Evolutionary conservation across 1,284 basidiomycete species (phyloP), one percentile per base, ranked within the genome.

Genomic region (Dichomitus squalens): DNA sequence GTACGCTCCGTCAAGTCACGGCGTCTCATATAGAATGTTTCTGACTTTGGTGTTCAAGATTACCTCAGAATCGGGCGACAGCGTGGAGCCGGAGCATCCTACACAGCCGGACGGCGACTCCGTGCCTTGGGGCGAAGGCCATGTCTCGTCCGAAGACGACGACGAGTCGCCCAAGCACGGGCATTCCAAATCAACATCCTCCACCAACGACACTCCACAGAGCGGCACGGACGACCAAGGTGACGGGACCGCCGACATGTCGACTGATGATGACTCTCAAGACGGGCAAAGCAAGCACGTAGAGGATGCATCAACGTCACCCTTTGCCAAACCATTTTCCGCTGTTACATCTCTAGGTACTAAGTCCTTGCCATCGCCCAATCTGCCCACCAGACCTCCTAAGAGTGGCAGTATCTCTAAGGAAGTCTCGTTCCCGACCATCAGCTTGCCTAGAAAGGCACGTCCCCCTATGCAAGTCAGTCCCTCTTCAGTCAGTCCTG

Each of bases 71-170:
- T 60, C 57, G 47, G 70, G 71, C 14, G 64, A 66, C 14, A 66
- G 62, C 25, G 63, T 64, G 1, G 59, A 60, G 8, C 73, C 75
- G 1, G 63, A 67, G 41, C 55, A 76, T 53, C 44, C 62, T 7
- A 57, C 57, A n/a, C 76, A 76, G 53, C 71, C 74, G 1, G 69
- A 70, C 29, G 73, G 76, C 21, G 71, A 72, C 20, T 41, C 63
- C 35, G 55, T 71, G 3, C 69, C 73, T 12, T 74, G 73, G 73
- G 73, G 73, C 2, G 53, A 60, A n/a, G 72, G 72, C 8, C 52
- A 46, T 8, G 34, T 68, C 14, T 53, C 36, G 8, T 54, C 54
- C 5, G 52, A 6, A 9, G 33, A 9, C 43, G 21, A 27, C 29
- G 27, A 16, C 27, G 4, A 12, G 31, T 3, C 29, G 11, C 29